These are phyloP conservation scores for Eimeria brunetti DNA, from an alignment of 169 alveolate genomes.

Conservation along the genomic window DNA sequence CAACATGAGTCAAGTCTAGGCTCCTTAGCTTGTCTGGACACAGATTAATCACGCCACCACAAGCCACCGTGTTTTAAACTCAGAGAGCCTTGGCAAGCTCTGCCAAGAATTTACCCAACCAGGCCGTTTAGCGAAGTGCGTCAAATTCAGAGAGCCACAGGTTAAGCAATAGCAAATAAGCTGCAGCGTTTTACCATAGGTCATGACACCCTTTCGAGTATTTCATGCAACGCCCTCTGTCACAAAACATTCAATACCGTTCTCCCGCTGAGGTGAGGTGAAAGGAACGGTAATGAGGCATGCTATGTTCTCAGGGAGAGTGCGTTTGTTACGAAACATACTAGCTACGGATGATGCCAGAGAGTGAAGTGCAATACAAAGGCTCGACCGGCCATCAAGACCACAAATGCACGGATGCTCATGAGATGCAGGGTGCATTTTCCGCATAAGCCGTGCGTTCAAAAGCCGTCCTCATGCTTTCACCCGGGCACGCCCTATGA, in stretches of 20 bases:
- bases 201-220: not conserved
- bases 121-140: not conserved
- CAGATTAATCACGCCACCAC: not conserved
- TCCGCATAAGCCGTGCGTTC: not conserved
- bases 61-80: not conserved
- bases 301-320: not conserved
- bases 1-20: not conserved
- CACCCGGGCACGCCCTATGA: not conserved
- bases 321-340: not conserved
- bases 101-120: not conserved
- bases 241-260: not conserved
- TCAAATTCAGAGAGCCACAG: not conserved
- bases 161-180: not conserved
- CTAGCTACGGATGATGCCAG: not conserved
- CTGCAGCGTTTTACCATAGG: too few species aligned
- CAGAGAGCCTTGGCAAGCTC: not conserved
- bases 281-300: not conserved
- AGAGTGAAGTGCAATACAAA: not conserved
- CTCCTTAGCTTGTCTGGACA: not conserved
- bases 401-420: not conserved
- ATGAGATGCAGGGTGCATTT: too few species aligned
- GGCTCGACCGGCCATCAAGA: not conserved
- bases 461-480: not conserved
- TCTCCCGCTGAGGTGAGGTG: not conserved
- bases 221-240: not conserved